A percentile compares a stretch with the other conserved stretches of the same genome.
These are phyloP conservation scores for Linum lewisii DNA, from an alignment of 345 rosid species.

Conservation along the genomic window DNA sequence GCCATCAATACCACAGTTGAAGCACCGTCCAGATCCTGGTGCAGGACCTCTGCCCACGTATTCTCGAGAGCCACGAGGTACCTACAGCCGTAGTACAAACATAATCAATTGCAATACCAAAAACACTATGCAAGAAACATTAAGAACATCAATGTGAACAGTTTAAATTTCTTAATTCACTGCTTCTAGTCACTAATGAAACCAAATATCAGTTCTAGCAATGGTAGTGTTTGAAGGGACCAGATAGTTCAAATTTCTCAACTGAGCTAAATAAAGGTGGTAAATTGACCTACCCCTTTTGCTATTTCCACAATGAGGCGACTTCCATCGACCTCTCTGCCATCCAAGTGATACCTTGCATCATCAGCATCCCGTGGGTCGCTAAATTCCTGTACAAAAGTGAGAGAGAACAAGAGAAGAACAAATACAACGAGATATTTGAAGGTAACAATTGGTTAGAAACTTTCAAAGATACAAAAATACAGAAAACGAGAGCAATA, in stretches of 20 bases:
- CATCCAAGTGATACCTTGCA: constrained; percentile 75
- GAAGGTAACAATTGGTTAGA: constrained; percentile 7
- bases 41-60: constrained; percentile 84
- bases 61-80: constrained; percentile 81
- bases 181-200: too few relatives aligned
- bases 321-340: constrained; percentile 74
- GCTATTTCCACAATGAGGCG: constrained; percentile 87
- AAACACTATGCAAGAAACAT: too few relatives aligned
- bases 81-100: constrained; percentile 24
- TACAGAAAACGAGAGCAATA: background rate
- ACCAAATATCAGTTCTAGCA: too few relatives aligned
- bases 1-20: constrained; percentile 94
- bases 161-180: too few relatives aligned
- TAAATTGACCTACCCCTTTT: constrained; percentile 48
- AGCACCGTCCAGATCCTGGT: constrained; percentile 94
- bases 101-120: too few relatives aligned
- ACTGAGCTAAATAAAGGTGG: background rate
- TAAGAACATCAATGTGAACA: too few relatives aligned
- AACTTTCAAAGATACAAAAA: background rate
- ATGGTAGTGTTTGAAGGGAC: too few relatives aligned
- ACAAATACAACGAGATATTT: constrained; percentile 21
- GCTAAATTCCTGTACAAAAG: constrained; percentile 64
- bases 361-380: constrained; percentile 96
- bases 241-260: too few relatives aligned
- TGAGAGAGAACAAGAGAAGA: constrained; percentile 10